Evolutionary conservation across 345 rosid species (phyloP).

Genomic region (Citrus reticulata): DNA sequence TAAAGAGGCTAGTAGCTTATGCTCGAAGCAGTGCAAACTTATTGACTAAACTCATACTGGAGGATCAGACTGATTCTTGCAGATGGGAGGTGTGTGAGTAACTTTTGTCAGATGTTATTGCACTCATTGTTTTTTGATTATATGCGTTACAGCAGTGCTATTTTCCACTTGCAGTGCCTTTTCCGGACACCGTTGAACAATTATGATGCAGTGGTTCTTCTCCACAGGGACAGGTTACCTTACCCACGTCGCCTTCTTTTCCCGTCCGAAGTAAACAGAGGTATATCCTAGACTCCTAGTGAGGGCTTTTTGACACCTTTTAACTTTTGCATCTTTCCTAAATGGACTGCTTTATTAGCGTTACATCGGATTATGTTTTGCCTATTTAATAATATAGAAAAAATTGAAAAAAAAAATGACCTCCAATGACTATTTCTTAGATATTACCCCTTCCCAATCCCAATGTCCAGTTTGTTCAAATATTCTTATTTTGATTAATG

Average conservation of each 20-base stretch:
- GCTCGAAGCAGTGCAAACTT: constrained; percentile 85
- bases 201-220: constrained; percentile 85
- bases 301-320: not conserved
- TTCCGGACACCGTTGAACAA: constrained; percentile 84
- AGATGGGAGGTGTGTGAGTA: constrained; percentile 78
- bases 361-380: too few relatives aligned
- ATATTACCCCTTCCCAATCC: not conserved
- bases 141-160: not conserved
- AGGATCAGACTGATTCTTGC: constrained; percentile 49
- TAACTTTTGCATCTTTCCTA: not conserved
- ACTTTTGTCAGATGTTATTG: not conserved
- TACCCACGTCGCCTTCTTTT: constrained; percentile 74
- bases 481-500: not conserved
- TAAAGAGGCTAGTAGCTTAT: constrained; percentile 78
- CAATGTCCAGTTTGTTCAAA: not conserved
- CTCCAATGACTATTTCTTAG: not conserved
- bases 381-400: too few relatives aligned
- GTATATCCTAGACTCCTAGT: constrained; percentile 22
- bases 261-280: constrained; percentile 66
- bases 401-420: not conserved
- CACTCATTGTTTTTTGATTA: constrained; percentile 5
- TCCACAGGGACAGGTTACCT: constrained; percentile 71
- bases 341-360: not conserved
- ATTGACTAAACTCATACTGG: constrained; percentile 56
- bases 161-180: constrained; percentile 60